Evolutionary conservation across 2,329 filamentous ascomycete species (phyloP), one percentile per base, ranked within the genome.

Genomic region (Penicillium sp.): DNA sequence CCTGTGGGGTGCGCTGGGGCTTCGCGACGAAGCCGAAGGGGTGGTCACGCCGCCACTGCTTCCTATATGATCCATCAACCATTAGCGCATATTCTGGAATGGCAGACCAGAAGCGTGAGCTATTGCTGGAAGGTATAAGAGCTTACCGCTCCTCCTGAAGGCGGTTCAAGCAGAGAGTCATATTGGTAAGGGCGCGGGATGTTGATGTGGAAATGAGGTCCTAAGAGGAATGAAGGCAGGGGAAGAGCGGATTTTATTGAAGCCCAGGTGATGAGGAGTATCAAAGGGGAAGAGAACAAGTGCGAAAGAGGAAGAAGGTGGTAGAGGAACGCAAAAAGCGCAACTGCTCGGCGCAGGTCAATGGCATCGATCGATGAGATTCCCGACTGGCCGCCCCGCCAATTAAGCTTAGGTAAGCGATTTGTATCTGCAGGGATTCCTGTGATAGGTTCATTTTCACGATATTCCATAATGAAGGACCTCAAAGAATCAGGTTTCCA

Each of bases 21-120:
- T 93, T 92, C 26, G 95, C 95, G 78, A 91, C 97, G 82, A 99
- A 99, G 64, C 95, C 95, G 74, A 99, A 99, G 0, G 96, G 96
- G 74, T 99, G 95, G 71, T 99, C 94, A 75, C 89, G 89, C 68
- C 95, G 89, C 95, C 95, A 99, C 81, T 97, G 92, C 82, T 97
- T 98, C 66, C 93, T 97, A 71, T 45, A 55, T n/a, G 44, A 65
- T 53, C 45, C 44, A 12, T 40, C 38, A 47, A 61, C 62, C 62
- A 61, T 66, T 56, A 64, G 67, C 47, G 59, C 26, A 51, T 56
- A 47, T 9, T 44, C 35, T 10, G 8, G 47, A 56, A 13, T 40
- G 17, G 7, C 9, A 26, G 26, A 19, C 2, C 28, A 19, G 15
- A 24, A 19, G 7, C 13, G 8, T n/a, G 24, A 8, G 37, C 22